Conservation (phyloP, 2,329 filamentous ascomycete genomes). For the Alternaria dauci region DNA sequence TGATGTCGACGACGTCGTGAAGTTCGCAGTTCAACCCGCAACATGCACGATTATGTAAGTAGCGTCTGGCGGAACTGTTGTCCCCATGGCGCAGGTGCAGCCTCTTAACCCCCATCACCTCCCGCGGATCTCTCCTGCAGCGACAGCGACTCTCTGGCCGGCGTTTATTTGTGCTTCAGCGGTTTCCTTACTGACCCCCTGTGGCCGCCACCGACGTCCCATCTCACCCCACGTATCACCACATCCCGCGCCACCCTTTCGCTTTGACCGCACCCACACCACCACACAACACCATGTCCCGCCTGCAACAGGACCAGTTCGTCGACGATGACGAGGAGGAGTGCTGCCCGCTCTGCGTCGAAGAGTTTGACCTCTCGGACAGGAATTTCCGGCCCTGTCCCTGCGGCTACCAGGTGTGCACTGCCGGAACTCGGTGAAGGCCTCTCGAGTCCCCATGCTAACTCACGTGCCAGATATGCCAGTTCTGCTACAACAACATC, state of each 20-base stretch:
- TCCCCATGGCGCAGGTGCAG: constrained; percentile 31
- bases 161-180: constrained; percentile 40
- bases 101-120: constrained; percentile 34
- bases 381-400: constrained; percentile 97
- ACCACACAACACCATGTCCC: constrained; percentile 53
- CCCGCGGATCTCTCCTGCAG: constrained; percentile 33
- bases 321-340: constrained; percentile 63
- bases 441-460: constrained; percentile 29
- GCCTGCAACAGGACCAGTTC: constrained; percentile 61
- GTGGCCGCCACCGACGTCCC: constrained; percentile 6
- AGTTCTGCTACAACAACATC: constrained; percentile 99
- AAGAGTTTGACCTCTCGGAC: constrained; percentile 98
- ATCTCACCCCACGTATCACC: constrained; percentile 17
- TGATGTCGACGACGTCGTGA: constrained; percentile 38
- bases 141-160: constrained; percentile 35
- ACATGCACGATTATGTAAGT: constrained; percentile 25
- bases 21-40: constrained; percentile 22
- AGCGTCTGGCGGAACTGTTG: constrained; percentile 22
- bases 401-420: constrained; percentile 91
- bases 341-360: constrained; percentile 91
- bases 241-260: constrained; percentile 40
- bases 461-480: constrained; percentile 73
- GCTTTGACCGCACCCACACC: constrained; percentile 14
- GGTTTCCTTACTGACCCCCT: constrained; percentile 27
- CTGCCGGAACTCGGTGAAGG: constrained; percentile 27